These are phyloP conservation scores for Cryomyces minteri DNA, from an alignment of 495 filamentous ascomycete genomes.

Conservation along the genomic window DNA sequence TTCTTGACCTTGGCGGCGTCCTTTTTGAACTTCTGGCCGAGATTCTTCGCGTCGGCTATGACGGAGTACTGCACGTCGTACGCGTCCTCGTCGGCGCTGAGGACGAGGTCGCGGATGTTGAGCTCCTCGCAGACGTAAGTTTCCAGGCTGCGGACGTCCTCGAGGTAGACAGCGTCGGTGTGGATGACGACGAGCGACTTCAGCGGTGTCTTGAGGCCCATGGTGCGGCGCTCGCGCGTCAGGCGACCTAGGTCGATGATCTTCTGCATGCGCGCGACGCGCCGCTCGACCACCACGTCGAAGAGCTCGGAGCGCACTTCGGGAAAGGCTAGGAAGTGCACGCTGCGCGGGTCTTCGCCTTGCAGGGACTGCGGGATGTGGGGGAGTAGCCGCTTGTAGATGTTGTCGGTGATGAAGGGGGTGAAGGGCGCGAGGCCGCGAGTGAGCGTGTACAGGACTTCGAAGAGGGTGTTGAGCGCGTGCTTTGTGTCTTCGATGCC, in stretches of 20 bases:
- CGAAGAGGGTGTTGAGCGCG: conserved; percentile 91
- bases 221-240: conserved; percentile 65
- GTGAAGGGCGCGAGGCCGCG: conserved; percentile 85
- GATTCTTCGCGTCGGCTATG: conserved; percentile 75
- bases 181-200: conserved; percentile 86
- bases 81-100: conserved; percentile 71
- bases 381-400: conserved; percentile 73
- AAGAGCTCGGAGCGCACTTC: conserved; percentile 77
- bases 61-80: conserved; percentile 86
- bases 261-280: conserved; percentile 80
- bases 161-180: conserved; percentile 60
- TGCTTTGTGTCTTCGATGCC: conserved; percentile 76
- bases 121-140: conserved; percentile 78
- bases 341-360: conserved; percentile 55
- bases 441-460: conserved; percentile 79
- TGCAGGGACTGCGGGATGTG: conserved; percentile 49
- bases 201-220: conserved; percentile 78
- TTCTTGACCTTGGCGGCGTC: conserved; percentile 81
- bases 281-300: conserved; percentile 67
- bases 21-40: conserved; percentile 95
- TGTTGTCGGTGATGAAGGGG: conserved; percentile 87
- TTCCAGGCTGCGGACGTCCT: conserved; percentile 70
- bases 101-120: conserved; percentile 69
- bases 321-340: conserved; percentile 87
- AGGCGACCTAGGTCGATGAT: conserved; percentile 82